These are phyloP conservation scores for Gloeophyllum trabeum DNA, from an alignment of 768 basidiomycete genomes.

Conservation along the genomic window DNA sequence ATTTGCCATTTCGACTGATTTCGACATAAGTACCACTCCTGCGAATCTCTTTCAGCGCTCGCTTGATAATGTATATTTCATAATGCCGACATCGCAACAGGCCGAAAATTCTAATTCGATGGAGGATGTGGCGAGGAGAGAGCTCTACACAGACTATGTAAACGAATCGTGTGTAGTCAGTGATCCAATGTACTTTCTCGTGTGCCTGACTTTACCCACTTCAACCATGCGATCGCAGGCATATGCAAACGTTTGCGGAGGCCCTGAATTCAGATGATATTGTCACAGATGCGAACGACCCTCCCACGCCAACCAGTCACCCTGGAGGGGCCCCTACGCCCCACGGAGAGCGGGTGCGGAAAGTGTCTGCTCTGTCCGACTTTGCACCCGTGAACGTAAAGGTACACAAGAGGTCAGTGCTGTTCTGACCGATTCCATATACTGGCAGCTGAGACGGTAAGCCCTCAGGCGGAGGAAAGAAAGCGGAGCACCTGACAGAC, in stretches of 20 bases:
- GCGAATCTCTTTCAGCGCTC: no score
- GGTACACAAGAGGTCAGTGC: constrained; percentile 51
- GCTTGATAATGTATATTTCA: no score
- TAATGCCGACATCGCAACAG: no score
- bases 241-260: constrained; percentile 68
- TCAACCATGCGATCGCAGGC: constrained; percentile 32
- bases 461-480: constrained; percentile 24
- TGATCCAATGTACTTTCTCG: constrained; percentile 2
- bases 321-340: constrained; percentile 14
- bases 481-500: constrained; percentile 22
- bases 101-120: no score
- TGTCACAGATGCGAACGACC: constrained; percentile 19
- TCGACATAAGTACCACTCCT: no score
- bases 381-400: constrained; percentile 85
- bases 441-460: constrained; percentile 3
- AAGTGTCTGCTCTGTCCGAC: constrained; percentile 76
- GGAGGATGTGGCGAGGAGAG: no score
- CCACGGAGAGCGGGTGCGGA: constrained; percentile 43
- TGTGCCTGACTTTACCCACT: neutral
- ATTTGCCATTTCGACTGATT: no score
- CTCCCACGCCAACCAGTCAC: constrained; percentile 22
- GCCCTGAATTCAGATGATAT: constrained; percentile 58
- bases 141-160: no score
- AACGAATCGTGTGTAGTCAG: constrained; percentile 58
- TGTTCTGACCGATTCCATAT: neutral